Evolutionary conservation across 345 rosid genomes (phyloP), one percentile per base, ranked within the genome.

Genomic region (Ceriops tagal): DNA sequence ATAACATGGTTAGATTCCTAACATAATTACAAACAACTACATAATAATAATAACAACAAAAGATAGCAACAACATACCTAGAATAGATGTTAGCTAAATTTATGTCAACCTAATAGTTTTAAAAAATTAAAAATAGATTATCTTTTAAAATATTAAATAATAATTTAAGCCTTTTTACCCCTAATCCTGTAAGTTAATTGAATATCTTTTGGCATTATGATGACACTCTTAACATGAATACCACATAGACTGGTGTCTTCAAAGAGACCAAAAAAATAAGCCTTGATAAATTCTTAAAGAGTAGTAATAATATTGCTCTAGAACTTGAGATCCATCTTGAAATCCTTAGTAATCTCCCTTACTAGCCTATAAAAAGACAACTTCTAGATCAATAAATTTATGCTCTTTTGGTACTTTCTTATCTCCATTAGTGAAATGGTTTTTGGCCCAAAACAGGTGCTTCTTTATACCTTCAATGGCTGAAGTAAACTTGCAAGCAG

Each of bases 341-440:
- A 72, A 34, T 72, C 75, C 70, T 72, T 53, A 32, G 75, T 66
- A n/a, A 72, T 72, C 51, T 72, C 75, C 10, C 70, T 72, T 21
- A 58, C 70, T 0, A 58, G 70, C 60, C 75, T 72, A 47, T 71
- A 69, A 51, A 71, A 71, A 0, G 69, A 69, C 2, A 71, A 49
- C 58, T 71, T 71, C 20, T 62, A 64, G 74, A 71, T 63, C 51
- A 71, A 20, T 15, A 71, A 69, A 49, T 64, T 58, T 1, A 69
- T 63, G 5, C 74, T 71, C 68, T 71, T 71, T 7, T 71, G 68
- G 15, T 71, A 71, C 31, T 71, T 71, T 22, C 75, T 58, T 20
- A 71, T 64, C 32, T 71, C 65, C 16, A 65, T 58, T n/a, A 65
- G 1, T 0, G 75, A 69, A 4, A 72, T 70, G 7, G 70, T 58